phyloP scores from a whole-genome alignment of 352 stramenopile genomes.

The Phytophthora kernoviae region DNA sequence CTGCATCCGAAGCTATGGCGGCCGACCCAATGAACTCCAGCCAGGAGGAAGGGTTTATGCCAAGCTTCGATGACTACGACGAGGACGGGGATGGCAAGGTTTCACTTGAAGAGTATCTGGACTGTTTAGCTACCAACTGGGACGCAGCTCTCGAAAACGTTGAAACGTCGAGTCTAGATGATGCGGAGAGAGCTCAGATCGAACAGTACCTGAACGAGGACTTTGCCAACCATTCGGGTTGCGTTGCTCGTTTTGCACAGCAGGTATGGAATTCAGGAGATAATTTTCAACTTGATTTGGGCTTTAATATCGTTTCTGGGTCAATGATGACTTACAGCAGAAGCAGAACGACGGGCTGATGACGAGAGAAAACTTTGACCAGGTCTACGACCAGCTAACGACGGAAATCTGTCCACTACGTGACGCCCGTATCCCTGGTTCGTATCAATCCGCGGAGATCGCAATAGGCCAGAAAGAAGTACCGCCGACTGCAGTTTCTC shows the following conservation, averaged over 20 bases:
- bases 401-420: constrained; percentile 12
- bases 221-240: constrained; percentile 21
- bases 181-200: constrained; percentile 12
- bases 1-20: constrained; percentile 25
- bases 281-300: not conserved
- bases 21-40: constrained; percentile 12
- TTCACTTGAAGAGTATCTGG: constrained; percentile 27
- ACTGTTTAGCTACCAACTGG: constrained; percentile 18
- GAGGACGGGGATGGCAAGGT: constrained; percentile 27
- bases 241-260: constrained; percentile 10
- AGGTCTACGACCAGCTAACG: constrained; percentile 23
- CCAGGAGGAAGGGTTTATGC: constrained; percentile 6
- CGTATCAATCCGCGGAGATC: constrained; percentile 13
- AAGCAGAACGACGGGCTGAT: constrained; percentile 17
- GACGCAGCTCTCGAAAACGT: constrained; percentile 15
- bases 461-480: constrained; percentile 13
- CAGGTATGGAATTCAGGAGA: constrained; percentile 1
- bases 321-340: not conserved
- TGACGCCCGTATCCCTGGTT: constrained; percentile 13
- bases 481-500: not conserved
- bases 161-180: constrained; percentile 12
- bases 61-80: constrained; percentile 23
- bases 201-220: constrained; percentile 18
- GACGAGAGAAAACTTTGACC: constrained; percentile 24
- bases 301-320: not conserved